These are phyloP conservation scores for Arxiozyma telluris DNA, from an alignment of 1,139 yeast genomes.

Conservation along the genomic window DNA sequence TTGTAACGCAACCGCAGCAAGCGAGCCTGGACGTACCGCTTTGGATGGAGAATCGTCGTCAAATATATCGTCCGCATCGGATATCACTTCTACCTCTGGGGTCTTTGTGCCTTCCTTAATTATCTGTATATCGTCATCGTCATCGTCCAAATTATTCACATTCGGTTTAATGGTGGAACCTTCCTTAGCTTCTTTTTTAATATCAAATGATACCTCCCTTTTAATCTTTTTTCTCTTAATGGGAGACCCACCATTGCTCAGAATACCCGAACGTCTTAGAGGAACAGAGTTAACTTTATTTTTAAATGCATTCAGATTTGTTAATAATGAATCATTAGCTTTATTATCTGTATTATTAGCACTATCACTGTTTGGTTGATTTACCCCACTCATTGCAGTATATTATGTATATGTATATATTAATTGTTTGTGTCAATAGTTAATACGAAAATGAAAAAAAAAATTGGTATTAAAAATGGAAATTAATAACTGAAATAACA, in stretches of 20 bases:
- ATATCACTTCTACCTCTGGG: constrained; percentile 8
- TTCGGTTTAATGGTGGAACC: background rate
- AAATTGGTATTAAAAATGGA: too few relatives aligned
- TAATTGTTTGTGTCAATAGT: background rate
- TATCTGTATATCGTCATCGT: constrained; percentile 5
- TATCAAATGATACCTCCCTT: constrained; percentile 5
- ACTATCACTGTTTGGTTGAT: background rate
- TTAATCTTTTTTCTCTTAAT: constrained; percentile 1
- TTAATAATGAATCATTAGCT: constrained; percentile 35
- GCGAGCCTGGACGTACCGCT: constrained; percentile 31
- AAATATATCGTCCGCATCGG: constrained; percentile 15
- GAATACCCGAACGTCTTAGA: constrained; percentile 20
- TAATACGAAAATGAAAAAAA: too few relatives aligned
- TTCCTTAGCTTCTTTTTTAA: constrained; percentile 5
- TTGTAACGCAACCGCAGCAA: constrained; percentile 28
- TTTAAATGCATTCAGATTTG: constrained; percentile 53
- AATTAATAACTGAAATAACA: too few relatives aligned
- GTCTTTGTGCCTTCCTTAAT: constrained; percentile 5
- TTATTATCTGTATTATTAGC: background rate
- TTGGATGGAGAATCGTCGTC: constrained; percentile 23
- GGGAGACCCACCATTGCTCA: constrained; percentile 2
- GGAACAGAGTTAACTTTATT: constrained; percentile 51
- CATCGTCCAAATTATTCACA: background rate
- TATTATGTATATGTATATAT: background rate
- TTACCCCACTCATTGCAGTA: background rate